Percentiles rank a stretch among this genome's conserved stretches.
Evolutionary conservation across 495 filamentous ascomycete species (phyloP).

Genomic region (Penicillium lagena): DNA sequence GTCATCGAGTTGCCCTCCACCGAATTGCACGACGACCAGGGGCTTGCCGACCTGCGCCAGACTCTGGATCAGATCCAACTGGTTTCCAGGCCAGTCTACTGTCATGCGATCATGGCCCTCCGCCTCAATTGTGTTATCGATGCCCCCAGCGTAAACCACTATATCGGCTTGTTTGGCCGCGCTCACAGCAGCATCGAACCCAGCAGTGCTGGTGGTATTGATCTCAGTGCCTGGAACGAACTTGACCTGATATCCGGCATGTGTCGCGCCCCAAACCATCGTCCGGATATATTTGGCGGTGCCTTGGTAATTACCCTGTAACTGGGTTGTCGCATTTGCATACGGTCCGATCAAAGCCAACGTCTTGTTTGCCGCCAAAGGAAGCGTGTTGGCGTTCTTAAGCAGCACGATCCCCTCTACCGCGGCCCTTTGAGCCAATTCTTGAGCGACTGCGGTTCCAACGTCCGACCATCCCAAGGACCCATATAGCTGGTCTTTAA

Average conservation of each 20-base stretch:
- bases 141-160: conserved; percentile 52
- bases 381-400: conserved; percentile 48
- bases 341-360: conserved; percentile 54
- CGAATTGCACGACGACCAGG: conserved; percentile 53
- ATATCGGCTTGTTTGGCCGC: conserved; percentile 47
- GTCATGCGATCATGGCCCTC: conserved; percentile 43
- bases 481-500: conserved; percentile 38
- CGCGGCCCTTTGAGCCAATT: conserved; percentile 54
- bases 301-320: conserved; percentile 58
- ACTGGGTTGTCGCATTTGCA: conserved; percentile 51
- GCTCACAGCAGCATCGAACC: conserved; percentile 34
- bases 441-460: conserved; percentile 39
- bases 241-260: conserved; percentile 35
- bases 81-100: conserved; percentile 43
- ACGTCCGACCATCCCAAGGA: conserved; percentile 48
- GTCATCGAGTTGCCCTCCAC: conserved; percentile 52
- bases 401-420: conserved; percentile 53
- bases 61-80: conserved; percentile 22
- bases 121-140: conserved; percentile 49
- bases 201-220: conserved; percentile 30
- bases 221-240: conserved; percentile 41
- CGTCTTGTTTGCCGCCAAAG: conserved; percentile 40
- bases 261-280: conserved; percentile 43
- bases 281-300: conserved; percentile 50
- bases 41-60: conserved; percentile 43